Conservation (phyloP, 805 yeast species). For the Starmera pachycereana region DNA sequence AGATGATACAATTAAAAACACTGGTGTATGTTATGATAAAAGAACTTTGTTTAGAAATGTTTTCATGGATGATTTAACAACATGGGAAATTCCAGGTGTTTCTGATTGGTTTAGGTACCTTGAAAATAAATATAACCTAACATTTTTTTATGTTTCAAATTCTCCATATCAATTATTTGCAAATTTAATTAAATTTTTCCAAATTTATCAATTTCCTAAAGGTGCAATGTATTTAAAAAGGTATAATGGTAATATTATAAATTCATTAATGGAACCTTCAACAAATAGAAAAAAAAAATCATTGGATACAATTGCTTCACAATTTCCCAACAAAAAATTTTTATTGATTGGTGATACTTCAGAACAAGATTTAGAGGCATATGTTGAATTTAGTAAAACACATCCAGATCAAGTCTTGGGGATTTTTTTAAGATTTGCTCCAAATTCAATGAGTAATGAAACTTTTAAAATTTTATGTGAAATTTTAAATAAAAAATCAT, state of each 20-base stretch:
- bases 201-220: slow-evolving; percentile 46
- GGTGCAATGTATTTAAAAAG: slow-evolving; percentile 86
- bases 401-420: slow-evolving; percentile 60
- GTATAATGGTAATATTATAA: slow-evolving; percentile 70
- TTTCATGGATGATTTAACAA: slow-evolving; percentile 51
- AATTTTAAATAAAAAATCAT: slow-evolving; percentile 15
- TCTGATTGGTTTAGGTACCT: slow-evolving; percentile 61
- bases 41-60: slow-evolving; percentile 73
- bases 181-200: slow-evolving; percentile 37
- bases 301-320: slow-evolving; percentile 50
- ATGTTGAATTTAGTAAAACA: slow-evolving; percentile 51
- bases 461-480: slow-evolving; percentile 17
- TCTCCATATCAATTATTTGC: slow-evolving; percentile 83
- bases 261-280: slow-evolving; percentile 80
- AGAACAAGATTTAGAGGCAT: slow-evolving; percentile 90
- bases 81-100: slow-evolving; percentile 70
- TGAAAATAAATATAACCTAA: slow-evolving; percentile 28
- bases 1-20: slow-evolving; percentile 86
- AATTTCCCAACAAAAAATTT: slow-evolving; percentile 71
- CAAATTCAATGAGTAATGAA: slow-evolving; percentile 50
- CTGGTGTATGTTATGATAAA: slow-evolving; percentile 87
- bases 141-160: slow-evolving; percentile 92
- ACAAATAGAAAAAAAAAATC: slow-evolving; percentile 68
- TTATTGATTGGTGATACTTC: slow-evolving; percentile 92
- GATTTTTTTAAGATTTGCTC: slow-evolving; percentile 73